Base-by-base conservation (phyloP, 192 early-diverging fungal genomes). In the Entomortierella parvispora region DNA sequence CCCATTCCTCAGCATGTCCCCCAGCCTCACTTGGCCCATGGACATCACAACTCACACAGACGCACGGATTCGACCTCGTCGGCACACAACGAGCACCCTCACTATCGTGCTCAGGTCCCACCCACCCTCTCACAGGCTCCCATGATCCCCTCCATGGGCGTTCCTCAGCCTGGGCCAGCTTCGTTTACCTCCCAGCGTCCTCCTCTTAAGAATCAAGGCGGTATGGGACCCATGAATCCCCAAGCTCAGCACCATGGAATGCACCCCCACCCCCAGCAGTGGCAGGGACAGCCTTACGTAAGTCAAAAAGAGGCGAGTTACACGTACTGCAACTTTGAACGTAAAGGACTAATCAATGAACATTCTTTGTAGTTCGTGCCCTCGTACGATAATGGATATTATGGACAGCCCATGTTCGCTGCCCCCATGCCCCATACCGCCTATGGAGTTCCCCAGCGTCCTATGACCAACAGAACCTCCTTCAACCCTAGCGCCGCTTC, bases 41-140 rank as follows among this genome's bases (percentile, higher is more conserved):
- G 44, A 33, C 65, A 53, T 37, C 69, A 54, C 61, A 65, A 59
- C 63, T 40, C 61, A 2, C 68, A 74, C 74, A 65, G 55, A 44
- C 70, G 64, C 60, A 79, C 68, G 43, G 71, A 72, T 55, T 77
- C 58, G 53, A 79, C 62, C 53, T 69, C 69, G 1, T 77, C 72
- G 17, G 56, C 71, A 42, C 79, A 85, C 62, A 83, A 68, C 53
- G 75, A 69, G 50, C 69, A 53, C 48, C 65, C 63, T 65, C 71
- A 80, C 55, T 65, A 71, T 68, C 80, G 59, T 65, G 53, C 77
- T 53, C 76, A 69, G 28, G 79, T 62, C 55, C 69, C 58, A 47
- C 67, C 65, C 43, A 43, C 66, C 34, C 31, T 58, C 45, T 65
- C 64, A 2, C 68, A 69, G 54, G 62, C 50, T 28, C 61, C 64